Base-by-base conservation (phyloP, 225 moss, liverwort and hornwort genomes). In the Pseudoscleropodium purum region DNA sequence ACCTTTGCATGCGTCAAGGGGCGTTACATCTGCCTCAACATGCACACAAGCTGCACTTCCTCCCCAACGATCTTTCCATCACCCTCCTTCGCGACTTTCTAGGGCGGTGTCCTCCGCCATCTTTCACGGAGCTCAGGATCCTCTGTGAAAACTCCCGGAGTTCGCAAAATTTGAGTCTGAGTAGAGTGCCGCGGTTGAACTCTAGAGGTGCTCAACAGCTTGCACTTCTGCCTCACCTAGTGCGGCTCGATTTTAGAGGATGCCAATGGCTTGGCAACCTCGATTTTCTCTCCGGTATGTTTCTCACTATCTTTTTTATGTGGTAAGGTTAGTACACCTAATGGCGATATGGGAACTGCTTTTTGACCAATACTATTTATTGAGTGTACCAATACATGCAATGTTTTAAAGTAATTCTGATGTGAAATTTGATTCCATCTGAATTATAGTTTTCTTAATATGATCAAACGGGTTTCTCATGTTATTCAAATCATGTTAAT, bases 231-330 rank as follows among this genome's bases (percentile, higher is more conserved):
- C 56, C 85, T 27, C 87, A 91, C 84, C 91, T 96, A 61, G 88
- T 92, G 11, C 90, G 88, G 60, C 93, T 96, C 80, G 94, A 96
- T 89, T 85, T 96, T 84, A 90, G 93, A 83, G 91, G 93, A 75
- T 96, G 96, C 63, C 81, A 82, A 11, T 95, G 94, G 95, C 93
- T 96, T 60, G 75, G 88, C 47, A 91, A 87, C 49, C 93, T 96
- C 81, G 33, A 54, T 66, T 96, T 94, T 74, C 93, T 96, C 84
- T 86, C 91, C 80, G 94, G 96, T 95, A 82, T 64, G 66, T 84
- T 64, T 36, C 67, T 85, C 66, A 43, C 37, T 24, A 73, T 76
- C 57, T 52, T 80, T 13, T 34, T 31, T 66, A 67, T 45, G 27
- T 83, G 18, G 82, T 57, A 79, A 79, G 47, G 63, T 59, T 59